These are phyloP conservation scores for Lanmaoa rubissima DNA, from an alignment of 768 basidiomycete genomes.

Conservation along the genomic window DNA sequence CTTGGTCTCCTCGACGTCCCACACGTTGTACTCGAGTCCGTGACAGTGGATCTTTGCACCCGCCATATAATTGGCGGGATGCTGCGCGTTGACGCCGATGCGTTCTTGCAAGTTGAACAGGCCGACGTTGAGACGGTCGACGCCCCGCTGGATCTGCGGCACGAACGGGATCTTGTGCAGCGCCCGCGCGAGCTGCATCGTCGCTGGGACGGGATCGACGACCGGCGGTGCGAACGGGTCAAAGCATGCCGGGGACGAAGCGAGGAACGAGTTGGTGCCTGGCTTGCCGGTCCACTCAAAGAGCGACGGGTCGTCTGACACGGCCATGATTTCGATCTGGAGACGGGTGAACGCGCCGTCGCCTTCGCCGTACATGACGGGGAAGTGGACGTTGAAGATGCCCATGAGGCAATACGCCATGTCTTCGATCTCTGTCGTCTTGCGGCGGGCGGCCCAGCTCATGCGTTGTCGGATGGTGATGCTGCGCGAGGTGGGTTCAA, in stretches of 20 bases:
- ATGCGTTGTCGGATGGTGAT: constrained; percentile 21
- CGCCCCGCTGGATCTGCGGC: constrained; percentile 9
- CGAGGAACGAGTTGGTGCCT: constrained; percentile 17
- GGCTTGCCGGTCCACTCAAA: constrained; percentile 27
- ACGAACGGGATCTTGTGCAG: constrained; percentile 14
- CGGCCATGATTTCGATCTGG: constrained; percentile 28
- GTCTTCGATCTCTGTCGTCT: constrained; percentile 31
- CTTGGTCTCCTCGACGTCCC: constrained; percentile 16
- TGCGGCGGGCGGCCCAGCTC: constrained; percentile 30
- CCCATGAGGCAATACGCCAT: constrained; percentile 30
- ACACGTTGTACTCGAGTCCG: constrained; percentile 18
- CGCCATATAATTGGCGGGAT: constrained; percentile 21
- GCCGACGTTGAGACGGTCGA: constrained; percentile 13
- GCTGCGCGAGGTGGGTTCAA: constrained; percentile 14
- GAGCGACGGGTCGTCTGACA: constrained; percentile 21
- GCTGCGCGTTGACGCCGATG: constrained; percentile 18
- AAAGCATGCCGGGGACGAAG: constrained; percentile 19
- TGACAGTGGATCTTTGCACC: constrained; percentile 22
- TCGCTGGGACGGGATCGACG: constrained; percentile 17
- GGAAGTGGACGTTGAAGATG: constrained; percentile 26
- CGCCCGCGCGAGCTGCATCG: constrained; percentile 2
- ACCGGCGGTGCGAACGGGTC: constrained; percentile 20
- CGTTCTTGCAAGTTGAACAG: constrained; percentile 22
- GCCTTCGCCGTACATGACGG: constrained; percentile 32
- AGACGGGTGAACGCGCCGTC: constrained; percentile 26